Conservation (phyloP, 2,329 filamentous ascomycete genomes). For the Hymenoscyphus salicellus region DNA sequence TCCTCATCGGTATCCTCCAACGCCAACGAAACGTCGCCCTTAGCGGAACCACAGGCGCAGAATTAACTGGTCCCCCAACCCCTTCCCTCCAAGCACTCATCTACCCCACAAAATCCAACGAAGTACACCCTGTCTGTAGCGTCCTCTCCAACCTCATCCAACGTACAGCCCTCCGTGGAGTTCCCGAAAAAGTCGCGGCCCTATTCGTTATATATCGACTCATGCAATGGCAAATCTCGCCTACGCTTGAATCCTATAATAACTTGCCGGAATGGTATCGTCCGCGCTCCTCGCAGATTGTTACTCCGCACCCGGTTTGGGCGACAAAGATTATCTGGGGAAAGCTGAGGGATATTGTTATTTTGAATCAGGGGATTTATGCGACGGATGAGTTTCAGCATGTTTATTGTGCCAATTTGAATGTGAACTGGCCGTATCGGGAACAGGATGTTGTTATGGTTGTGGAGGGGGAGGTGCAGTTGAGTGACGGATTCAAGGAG, state of each 20-base stretch:
- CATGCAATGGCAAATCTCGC: constrained; percentile 30
- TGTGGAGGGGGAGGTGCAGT: constrained; percentile 24
- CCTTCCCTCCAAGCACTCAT: constrained; percentile 38
- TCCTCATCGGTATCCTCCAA: constrained; percentile 39
- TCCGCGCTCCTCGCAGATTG: constrained; percentile 28
- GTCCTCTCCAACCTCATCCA: constrained; percentile 34
- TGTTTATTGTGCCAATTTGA: constrained; percentile 37
- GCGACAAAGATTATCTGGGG: constrained; percentile 38
- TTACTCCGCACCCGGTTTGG: constrained; percentile 37
- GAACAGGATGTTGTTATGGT: constrained; percentile 23
- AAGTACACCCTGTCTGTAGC: constrained; percentile 29
- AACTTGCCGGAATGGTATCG: constrained; percentile 27
- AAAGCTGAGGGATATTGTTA: constrained; percentile 38
- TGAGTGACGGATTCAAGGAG: constrained; percentile 24
- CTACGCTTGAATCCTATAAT: constrained; percentile 21
- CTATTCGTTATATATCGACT: constrained; percentile 27
- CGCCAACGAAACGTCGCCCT: constrained; percentile 38
- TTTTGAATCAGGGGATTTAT: constrained; percentile 39
- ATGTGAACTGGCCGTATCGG: constrained; percentile 38
- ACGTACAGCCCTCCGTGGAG: constrained; percentile 14
- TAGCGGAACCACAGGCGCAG: constrained; percentile 27
- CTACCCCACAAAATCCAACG: constrained; percentile 30
- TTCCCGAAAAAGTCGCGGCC: constrained; percentile 24
- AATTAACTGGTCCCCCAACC: constrained; percentile 37
- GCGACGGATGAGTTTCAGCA: constrained; percentile 40